Evolutionary conservation across 257 asterid species (phyloP).

Genomic region (Solanum virginianum): DNA sequence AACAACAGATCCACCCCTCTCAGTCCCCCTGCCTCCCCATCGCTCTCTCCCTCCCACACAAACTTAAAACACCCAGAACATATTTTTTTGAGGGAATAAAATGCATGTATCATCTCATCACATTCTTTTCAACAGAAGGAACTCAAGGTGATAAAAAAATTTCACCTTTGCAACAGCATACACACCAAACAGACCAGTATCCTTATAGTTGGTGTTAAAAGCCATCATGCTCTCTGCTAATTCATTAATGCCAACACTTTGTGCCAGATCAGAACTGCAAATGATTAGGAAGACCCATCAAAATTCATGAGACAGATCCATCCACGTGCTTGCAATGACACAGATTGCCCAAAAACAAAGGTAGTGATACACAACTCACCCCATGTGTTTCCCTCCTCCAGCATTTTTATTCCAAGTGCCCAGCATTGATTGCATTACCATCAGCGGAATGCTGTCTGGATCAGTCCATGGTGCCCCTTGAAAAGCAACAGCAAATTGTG

Average conservation of each 20-base stretch:
- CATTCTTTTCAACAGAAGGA: neutral
- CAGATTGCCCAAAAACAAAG: neutral
- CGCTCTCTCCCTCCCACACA: neutral
- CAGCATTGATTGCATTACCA: slow-evolving; percentile 78
- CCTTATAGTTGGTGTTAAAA: slow-evolving; percentile 77
- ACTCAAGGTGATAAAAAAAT: neutral
- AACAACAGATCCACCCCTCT: neutral
- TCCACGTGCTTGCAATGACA: neutral
- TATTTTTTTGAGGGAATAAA: neutral
- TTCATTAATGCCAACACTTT: slow-evolving; percentile 60
- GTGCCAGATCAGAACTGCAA: slow-evolving; percentile 65
- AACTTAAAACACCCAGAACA: neutral
- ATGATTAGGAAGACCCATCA: slow-evolving; percentile 8
- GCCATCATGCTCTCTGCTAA: slow-evolving; percentile 89
- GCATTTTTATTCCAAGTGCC: slow-evolving; percentile 75
- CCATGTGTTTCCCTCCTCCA: slow-evolving; percentile 81
- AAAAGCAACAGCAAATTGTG: slow-evolving; percentile 82
- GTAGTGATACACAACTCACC: slow-evolving; percentile 29
- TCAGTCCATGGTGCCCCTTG: slow-evolving; percentile 95
- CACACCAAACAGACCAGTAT: slow-evolving; percentile 86
- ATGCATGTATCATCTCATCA: neutral
- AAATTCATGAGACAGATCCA: neutral
- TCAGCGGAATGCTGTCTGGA: slow-evolving; percentile 76
- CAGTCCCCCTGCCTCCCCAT: neutral
- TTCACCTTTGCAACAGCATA: slow-evolving; percentile 80